phyloP scores from a whole-genome alignment of 139 green algal genomes.

The Coelastrella sp. region DNA sequence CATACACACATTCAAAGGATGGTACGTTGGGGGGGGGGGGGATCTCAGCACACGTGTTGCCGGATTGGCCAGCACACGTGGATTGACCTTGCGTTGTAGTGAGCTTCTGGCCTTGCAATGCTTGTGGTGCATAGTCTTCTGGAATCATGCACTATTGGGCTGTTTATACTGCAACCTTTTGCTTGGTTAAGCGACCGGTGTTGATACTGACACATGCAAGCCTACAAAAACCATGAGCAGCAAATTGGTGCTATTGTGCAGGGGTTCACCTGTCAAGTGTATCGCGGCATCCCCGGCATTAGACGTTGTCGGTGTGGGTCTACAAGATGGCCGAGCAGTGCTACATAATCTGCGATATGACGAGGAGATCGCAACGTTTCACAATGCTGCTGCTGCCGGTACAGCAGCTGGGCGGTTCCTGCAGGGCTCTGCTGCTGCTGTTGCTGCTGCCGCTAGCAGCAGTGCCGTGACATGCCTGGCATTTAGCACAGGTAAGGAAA shows the following conservation, averaged over 20 bases:
- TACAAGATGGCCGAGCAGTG: conserved; percentile 87
- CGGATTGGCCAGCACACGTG: no score
- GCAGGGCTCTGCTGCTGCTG: neutral
- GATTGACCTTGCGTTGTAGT: no score
- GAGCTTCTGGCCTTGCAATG: no score
- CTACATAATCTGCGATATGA: conserved; percentile 85
- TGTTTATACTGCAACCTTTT: no score
- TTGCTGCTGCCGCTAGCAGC: neutral
- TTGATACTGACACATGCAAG: no score
- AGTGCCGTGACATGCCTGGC: conserved; percentile 63
- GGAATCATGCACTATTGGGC: no score
- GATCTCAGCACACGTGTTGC: no score
- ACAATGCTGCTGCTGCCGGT: conserved; percentile 83
- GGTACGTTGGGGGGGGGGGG: conserved; percentile 43
- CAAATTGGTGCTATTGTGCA: neutral
- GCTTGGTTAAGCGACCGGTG: no score
- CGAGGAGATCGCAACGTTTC: conserved; percentile 59
- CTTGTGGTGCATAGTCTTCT: no score
- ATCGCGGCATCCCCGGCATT: conserved; percentile 89
- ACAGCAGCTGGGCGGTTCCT: conserved; percentile 44
- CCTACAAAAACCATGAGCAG: no score
- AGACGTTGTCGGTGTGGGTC: conserved; percentile 94
- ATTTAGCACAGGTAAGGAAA: conserved; percentile 69
- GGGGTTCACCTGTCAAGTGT: conserved; percentile 63
- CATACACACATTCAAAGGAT: conserved; percentile 86